These are phyloP conservation scores for Kentomonas sorsogonicus DNA, from an alignment of 208 protist genomes.

Conservation along the genomic window DNA sequence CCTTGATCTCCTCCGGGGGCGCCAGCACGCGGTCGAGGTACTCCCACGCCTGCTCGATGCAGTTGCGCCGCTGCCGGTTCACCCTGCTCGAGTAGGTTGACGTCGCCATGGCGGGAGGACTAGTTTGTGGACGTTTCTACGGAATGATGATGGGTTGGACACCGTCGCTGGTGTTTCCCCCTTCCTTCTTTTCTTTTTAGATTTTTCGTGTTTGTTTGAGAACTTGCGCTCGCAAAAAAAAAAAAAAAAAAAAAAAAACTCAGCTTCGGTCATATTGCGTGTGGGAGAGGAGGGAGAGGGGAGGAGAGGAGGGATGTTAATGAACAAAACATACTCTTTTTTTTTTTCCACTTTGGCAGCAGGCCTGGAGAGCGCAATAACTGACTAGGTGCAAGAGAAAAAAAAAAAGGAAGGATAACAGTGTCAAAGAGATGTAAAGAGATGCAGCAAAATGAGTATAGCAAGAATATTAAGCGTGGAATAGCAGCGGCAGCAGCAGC, in stretches of 20 bases:
- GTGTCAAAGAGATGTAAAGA: no score
- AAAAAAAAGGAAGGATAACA: slow-evolving; percentile 3
- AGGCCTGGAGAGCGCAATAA: no score
- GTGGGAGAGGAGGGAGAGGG: not conserved
- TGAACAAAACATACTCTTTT: not conserved
- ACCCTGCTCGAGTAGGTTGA: slow-evolving; percentile 9
- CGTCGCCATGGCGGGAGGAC: no score
- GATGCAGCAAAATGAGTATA: no score
- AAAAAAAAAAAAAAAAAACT: slow-evolving; percentile 4
- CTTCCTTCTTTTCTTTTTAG: no score
- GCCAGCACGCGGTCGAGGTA: slow-evolving; percentile 73
- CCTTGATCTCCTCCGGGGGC: slow-evolving; percentile 79
- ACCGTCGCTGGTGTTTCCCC: no score
- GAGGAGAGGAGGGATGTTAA: not conserved
- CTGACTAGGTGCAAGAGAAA: slow-evolving; percentile 1
- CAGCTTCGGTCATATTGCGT: not conserved
- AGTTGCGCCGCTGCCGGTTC: slow-evolving; percentile 30
- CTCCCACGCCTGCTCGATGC: slow-evolving; percentile 62
- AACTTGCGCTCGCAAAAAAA: not conserved
- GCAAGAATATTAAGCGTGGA: no score
- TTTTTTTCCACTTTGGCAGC: no score
- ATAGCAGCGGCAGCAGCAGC: no score
- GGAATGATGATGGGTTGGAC: no score
- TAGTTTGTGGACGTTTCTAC: no score
- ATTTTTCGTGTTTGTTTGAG: not conserved